phyloP scores from a whole-genome alignment of 352 stramenopile species.

The Thraustochytrium striatum region DNA sequence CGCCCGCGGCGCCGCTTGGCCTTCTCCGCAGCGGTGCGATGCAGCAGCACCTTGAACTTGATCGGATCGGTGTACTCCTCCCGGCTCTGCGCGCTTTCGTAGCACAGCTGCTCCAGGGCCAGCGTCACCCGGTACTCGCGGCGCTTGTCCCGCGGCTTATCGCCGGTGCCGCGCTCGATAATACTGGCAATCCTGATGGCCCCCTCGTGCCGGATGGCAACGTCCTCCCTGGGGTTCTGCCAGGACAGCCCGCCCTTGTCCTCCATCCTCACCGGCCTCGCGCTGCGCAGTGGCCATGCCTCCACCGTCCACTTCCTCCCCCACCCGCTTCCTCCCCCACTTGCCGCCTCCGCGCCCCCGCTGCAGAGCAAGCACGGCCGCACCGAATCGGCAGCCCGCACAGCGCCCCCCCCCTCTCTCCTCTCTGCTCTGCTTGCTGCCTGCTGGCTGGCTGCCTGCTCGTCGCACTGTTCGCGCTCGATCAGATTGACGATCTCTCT shows the following conservation, averaged over 20 bases:
- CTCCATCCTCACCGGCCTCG: neutral
- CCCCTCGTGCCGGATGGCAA: neutral
- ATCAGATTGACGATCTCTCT: no score
- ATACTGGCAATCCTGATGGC: constrained; percentile 28
- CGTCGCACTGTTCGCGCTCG: no score
- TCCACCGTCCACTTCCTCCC: neutral
- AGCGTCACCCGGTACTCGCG: constrained; percentile 34
- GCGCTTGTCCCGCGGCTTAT: constrained; percentile 9
- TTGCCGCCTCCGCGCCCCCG: neutral
- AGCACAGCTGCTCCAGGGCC: constrained; percentile 42
- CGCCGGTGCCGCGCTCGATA: constrained; percentile 3
- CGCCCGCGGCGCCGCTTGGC: constrained; percentile 33
- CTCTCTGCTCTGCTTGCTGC: neutral
- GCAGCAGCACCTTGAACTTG: constrained; percentile 24
- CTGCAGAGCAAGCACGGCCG: neutral
- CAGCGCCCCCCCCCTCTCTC: neutral
- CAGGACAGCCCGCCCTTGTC: neutral
- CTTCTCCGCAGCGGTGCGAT: constrained; percentile 32
- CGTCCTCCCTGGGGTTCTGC: constrained; percentile 1
- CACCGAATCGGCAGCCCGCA: neutral
- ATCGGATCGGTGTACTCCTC: constrained; percentile 25
- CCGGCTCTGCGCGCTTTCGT: neutral
- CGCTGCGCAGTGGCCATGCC: neutral
- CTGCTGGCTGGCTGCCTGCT: no score
- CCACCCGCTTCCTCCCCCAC: neutral